phyloP scores from a whole-genome alignment of 176 grass and related monocot genomes.

The Guadua angustifolia region DNA sequence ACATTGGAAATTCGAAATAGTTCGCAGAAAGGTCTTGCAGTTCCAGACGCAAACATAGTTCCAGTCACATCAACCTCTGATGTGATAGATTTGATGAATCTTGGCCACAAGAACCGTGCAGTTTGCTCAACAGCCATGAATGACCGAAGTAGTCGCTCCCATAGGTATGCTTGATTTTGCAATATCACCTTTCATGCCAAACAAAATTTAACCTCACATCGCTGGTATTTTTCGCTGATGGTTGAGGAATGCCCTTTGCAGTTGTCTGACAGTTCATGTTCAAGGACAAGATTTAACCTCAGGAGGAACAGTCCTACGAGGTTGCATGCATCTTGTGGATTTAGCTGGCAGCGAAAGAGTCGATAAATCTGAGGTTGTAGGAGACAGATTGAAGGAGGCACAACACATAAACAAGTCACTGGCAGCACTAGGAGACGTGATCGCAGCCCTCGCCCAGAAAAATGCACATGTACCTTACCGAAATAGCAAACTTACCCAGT shows the following conservation, averaged over 20 bases:
- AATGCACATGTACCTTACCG: constrained; percentile 72
- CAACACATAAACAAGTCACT: constrained; percentile 83
- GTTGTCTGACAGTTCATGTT: constrained; percentile 80
- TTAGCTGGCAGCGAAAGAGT: constrained; percentile 81
- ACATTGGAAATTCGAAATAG: constrained; percentile 92
- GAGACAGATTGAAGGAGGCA: constrained; percentile 74
- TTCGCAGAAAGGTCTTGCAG: constrained; percentile 74
- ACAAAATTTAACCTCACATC: neutral
- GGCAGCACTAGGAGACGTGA: constrained; percentile 75
- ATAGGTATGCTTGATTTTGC: constrained; percentile 58
- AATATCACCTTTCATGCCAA: constrained; percentile 14
- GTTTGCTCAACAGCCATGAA: constrained; percentile 90
- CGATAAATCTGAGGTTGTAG: constrained; percentile 73
- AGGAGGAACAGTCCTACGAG: constrained; percentile 55
- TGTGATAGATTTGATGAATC: constrained; percentile 87
- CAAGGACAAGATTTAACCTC: constrained; percentile 68
- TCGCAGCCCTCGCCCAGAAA: constrained; percentile 70
- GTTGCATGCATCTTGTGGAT: constrained; percentile 84
- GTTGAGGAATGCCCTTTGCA: constrained; percentile 44
- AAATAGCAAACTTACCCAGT: constrained; percentile 79
- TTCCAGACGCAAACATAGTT: constrained; percentile 83
- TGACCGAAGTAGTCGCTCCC: constrained; percentile 96
- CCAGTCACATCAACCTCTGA: constrained; percentile 67
- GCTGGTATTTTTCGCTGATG: constrained; percentile 15
- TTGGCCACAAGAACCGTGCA: constrained; percentile 84